These are phyloP conservation scores for Phytophthora litchii DNA, from an alignment of 352 stramenopile genomes.

Conservation along the genomic window DNA sequence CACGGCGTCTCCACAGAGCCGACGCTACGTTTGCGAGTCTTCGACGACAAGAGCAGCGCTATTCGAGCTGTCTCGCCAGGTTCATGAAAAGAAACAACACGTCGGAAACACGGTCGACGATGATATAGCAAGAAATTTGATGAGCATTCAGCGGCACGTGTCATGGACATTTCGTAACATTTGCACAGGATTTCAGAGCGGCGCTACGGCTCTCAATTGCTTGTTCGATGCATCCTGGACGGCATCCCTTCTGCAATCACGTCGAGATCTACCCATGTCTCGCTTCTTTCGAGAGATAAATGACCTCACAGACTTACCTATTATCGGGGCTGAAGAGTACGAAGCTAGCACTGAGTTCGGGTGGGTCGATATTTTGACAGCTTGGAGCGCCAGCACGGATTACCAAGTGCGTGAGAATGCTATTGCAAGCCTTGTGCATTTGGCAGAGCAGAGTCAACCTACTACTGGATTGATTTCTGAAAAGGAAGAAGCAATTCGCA, in stretches of 20 bases:
- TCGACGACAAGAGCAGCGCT: slow-evolving; percentile 52
- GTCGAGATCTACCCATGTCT: slow-evolving; percentile 69
- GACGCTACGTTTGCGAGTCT: slow-evolving; percentile 60
- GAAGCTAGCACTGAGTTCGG: slow-evolving; percentile 76
- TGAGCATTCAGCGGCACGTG: slow-evolving; percentile 37
- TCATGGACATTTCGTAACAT: slow-evolving; percentile 66
- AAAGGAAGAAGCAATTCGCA: slow-evolving; percentile 26
- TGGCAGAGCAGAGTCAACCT: slow-evolving; percentile 47
- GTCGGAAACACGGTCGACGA: slow-evolving; percentile 4
- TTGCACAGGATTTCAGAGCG: slow-evolving; percentile 63
- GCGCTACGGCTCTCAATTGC: slow-evolving; percentile 48
- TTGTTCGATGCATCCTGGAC: slow-evolving; percentile 45
- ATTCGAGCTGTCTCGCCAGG: slow-evolving; percentile 50
- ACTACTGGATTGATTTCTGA: slow-evolving; percentile 1
- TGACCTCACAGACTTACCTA: slow-evolving; percentile 73
- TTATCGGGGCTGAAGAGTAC: slow-evolving; percentile 78
- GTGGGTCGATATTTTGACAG: slow-evolving; percentile 83
- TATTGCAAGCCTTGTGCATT: slow-evolving; percentile 68
- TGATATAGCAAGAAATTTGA: slow-evolving; percentile 22
- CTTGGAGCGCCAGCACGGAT: slow-evolving; percentile 67
- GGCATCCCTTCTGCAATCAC: slow-evolving; percentile 59
- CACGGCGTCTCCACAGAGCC: slow-evolving; percentile 49
- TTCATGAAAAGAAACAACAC: slow-evolving; percentile 47
- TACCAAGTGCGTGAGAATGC: slow-evolving; percentile 64
- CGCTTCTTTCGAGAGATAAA: slow-evolving; percentile 54